Evolutionary conservation across 2,329 filamentous ascomycete species (phyloP).

Genomic region (Calonectria pseudoturangicola): DNA sequence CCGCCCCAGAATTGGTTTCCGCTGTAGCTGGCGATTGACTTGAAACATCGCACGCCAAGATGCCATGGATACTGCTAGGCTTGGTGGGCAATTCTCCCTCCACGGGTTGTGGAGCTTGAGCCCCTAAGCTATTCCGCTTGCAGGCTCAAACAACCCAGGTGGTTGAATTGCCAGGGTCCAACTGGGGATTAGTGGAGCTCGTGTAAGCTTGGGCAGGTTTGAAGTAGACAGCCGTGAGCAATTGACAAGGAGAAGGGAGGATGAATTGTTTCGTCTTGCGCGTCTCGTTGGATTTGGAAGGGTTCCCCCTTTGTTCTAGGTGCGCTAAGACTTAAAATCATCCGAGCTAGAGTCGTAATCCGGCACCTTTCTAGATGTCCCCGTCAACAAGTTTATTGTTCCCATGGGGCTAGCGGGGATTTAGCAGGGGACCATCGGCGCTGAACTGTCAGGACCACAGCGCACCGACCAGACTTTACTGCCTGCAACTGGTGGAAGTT

Average conservation of each 20-base stretch:
- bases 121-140: slow-evolving; percentile 27
- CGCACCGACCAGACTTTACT: background rate
- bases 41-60: slow-evolving; percentile 16
- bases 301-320: slow-evolving; percentile 15
- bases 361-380: background rate
- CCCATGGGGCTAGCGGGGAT: slow-evolving; percentile 1
- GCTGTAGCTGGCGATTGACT: background rate
- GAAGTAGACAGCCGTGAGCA: slow-evolving; percentile 14
- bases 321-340: background rate
- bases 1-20: slow-evolving; percentile 11
- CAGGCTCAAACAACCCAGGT: slow-evolving; percentile 18
- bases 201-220: slow-evolving; percentile 20
- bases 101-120: slow-evolving; percentile 12
- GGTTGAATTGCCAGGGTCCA: slow-evolving; percentile 1
- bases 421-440: background rate
- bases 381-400: slow-evolving; percentile 21
- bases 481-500: slow-evolving; percentile 22
- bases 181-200: background rate
- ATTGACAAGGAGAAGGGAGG: slow-evolving; percentile 10
- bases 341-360: slow-evolving; percentile 9
- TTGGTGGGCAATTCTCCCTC: background rate
- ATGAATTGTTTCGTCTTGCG: slow-evolving; percentile 24
- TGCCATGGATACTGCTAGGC: background rate
- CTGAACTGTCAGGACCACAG: background rate
- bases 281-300: slow-evolving; percentile 6